These are phyloP conservation scores for Cucurbita moschata DNA, from an alignment of 306 rosid species.

Conservation along the genomic window DNA sequence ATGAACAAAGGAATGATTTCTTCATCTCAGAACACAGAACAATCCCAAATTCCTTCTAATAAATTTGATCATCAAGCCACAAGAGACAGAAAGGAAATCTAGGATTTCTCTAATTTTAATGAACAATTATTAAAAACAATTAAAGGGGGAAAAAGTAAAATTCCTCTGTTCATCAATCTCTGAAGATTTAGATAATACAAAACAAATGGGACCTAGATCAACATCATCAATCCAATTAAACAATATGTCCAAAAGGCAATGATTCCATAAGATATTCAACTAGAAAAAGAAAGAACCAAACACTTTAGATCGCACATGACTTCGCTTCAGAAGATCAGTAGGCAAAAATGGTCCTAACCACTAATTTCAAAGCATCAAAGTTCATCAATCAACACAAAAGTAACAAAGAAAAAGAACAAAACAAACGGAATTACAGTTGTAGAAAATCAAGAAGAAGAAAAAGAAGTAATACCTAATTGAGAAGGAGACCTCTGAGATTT, in stretches of 20 bases:
- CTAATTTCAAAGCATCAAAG: not conserved
- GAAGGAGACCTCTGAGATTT: conserved; percentile 38
- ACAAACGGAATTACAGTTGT: not conserved
- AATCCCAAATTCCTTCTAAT: not conserved
- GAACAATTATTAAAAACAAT: not conserved
- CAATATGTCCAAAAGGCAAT: not conserved
- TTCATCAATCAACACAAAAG: not conserved
- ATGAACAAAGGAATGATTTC: not conserved
- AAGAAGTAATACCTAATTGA: conserved; percentile 17
- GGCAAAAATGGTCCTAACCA: not conserved
- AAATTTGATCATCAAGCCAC: not conserved
- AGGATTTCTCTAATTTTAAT: not conserved
- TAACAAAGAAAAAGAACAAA: not conserved
- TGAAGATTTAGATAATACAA: not conserved
- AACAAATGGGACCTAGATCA: not conserved
- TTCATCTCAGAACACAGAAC: not conserved
- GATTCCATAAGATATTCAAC: not conserved
- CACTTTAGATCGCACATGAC: conserved; percentile 14
- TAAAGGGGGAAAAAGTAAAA: not conserved
- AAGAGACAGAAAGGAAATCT: not conserved
- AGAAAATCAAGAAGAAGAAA: not conserved
- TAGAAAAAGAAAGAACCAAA: not conserved
- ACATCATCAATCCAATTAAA: not conserved
- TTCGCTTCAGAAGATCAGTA: not conserved
- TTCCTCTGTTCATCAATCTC: not conserved